Percentiles rank a stretch among this genome's conserved stretches.
Conservation (phyloP, 176 grass and related monocot genomes). For the Ananas comosus region DNA sequence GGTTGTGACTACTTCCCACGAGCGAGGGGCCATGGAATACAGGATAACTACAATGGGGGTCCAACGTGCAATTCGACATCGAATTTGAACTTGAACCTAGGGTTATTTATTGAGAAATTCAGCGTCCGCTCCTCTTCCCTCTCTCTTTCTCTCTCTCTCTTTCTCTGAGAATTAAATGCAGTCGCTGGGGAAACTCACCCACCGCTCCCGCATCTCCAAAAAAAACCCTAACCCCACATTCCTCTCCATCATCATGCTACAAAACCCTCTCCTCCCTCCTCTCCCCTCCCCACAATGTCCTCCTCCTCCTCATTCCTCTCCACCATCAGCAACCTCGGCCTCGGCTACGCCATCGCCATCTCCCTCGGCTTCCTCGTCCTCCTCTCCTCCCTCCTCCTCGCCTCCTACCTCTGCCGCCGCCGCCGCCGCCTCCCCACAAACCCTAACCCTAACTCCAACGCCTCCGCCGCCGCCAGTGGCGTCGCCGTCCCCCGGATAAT, state of each 20-base stretch:
- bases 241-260: conserved; percentile 1
- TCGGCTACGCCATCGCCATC: conserved; percentile 57
- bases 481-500: conserved; percentile 64
- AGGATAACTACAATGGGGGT: too few species aligned
- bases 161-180: conserved; percentile 14
- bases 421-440: conserved; percentile 10
- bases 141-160: neutral
- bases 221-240: neutral
- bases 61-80: too few species aligned
- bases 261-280: conserved; percentile 26
- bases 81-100: too few species aligned
- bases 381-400: conserved; percentile 32
- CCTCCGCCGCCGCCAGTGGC: neutral
- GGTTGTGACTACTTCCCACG: too few species aligned
- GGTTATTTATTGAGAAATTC: neutral
- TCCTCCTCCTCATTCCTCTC: conserved; percentile 26
- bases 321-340: conserved; percentile 35
- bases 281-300: conserved; percentile 17
- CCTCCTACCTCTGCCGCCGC: conserved; percentile 45
- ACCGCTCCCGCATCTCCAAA: conserved; percentile 4
- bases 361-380: conserved; percentile 55
- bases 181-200: conserved; percentile 7
- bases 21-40: too few species aligned
- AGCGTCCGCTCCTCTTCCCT: neutral
- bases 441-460: conserved; percentile 27